Percentiles rank a stretch among this genome's conserved stretches.
phyloP scores from a whole-genome alignment of 257 asterid species.

The Solanum verrucosum region DNA sequence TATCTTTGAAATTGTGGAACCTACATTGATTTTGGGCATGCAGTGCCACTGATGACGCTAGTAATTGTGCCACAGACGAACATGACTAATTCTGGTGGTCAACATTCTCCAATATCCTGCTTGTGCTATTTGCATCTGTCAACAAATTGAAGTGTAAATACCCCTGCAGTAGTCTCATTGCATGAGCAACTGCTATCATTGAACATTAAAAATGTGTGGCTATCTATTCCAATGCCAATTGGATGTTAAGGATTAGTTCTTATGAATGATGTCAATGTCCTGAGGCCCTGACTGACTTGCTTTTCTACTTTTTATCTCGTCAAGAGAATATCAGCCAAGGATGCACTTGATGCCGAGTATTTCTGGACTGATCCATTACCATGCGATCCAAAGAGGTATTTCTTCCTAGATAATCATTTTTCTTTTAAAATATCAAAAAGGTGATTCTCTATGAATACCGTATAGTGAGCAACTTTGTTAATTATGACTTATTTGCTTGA shows the following conservation, averaged over 20 bases:
- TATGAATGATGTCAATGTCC: not conserved
- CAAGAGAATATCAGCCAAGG: constrained; percentile 87
- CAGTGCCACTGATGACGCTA: not conserved
- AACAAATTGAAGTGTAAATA: not conserved
- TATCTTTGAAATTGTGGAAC: not conserved
- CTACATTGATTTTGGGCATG: not conserved
- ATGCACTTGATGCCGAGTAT: constrained; percentile 94
- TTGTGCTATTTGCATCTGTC: not conserved
- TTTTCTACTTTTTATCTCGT: constrained; percentile 8
- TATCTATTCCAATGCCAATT: not conserved
- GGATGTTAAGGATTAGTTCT: not conserved
- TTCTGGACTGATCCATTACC: constrained; percentile 96
- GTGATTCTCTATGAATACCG: not conserved
- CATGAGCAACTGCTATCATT: not conserved
- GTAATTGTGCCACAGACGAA: not conserved
- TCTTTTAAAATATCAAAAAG: not conserved
- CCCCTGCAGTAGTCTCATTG: not conserved
- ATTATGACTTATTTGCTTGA: not conserved
- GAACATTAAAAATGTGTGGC: not conserved
- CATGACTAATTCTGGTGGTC: not conserved
- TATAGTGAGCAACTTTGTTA: not conserved
- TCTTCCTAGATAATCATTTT: not conserved
- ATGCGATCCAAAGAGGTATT: constrained; percentile 85
- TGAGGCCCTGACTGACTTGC: not conserved
- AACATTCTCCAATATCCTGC: not conserved